Base-by-base conservation (phyloP, 345 rosid species). In the Angophora floribunda region DNA sequence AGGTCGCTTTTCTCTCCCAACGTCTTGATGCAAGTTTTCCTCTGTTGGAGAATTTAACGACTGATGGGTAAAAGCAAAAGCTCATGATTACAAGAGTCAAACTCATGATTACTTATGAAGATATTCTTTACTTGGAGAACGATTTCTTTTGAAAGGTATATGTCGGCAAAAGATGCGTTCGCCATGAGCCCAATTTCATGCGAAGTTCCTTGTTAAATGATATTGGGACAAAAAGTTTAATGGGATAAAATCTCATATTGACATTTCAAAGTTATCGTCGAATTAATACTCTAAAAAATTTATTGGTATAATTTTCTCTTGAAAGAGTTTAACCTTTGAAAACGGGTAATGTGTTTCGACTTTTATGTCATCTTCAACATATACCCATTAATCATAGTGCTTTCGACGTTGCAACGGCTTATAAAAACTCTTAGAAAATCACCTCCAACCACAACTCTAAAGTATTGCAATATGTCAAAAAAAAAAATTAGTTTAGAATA, bases 371-470 rank as follows among this genome's bases (percentile, higher is more conserved):
- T 36, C 41, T 36, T 36, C 4, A 4, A 36, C 41, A 36, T 36
- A 36, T 4, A 36, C 41, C 41, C 41, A 36, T 36, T 36, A 36
- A 36, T 36, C 41, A 36, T 4, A 36, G 41, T 36, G 41, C 41
- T 36, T 36, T 36, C 4, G 4, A 36, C 41, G 15, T 13, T 28
- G n/a, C 9, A 3, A 15, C 41, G 41, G 41, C 16, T 17, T 14
- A 8, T 30, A 30, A 65, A 10, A 30, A 65, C 45, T 32, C 45
- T 7, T 7, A 7, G 6, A 30, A 67, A 67, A 16, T 6, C 1
- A 2, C 0, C 19, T 14, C 0, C 15, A 6, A 1, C 6, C 44
- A 67, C 41, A 36, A 36, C 0, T 30, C 17, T 15, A 16, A 67
- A 67, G 6, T 15, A 44, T 32, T 8, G 22, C 1, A 0, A 67